Evolutionary conservation across 169 alveolate species (phyloP).

Genomic region (Theileria parva): DNA sequence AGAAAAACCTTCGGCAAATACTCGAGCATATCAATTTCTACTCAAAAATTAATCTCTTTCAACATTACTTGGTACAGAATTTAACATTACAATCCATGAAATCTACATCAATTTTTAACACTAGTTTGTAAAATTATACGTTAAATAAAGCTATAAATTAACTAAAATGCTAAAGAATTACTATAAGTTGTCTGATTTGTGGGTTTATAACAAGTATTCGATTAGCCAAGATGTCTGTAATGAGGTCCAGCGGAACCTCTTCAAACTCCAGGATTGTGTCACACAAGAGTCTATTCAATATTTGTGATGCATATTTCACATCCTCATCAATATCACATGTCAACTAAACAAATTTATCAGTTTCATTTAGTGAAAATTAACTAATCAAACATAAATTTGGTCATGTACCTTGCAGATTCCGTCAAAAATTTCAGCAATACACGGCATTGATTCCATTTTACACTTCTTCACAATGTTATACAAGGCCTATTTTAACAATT

Average conservation of each 20-base stretch:
- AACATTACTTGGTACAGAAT: slow-evolving; percentile 46
- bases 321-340: slow-evolving; percentile 73
- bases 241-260: slow-evolving; percentile 36
- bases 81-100: slow-evolving; percentile 61
- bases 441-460: slow-evolving; percentile 26
- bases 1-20: slow-evolving; percentile 54
- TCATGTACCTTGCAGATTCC: slow-evolving; percentile 66
- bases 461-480: slow-evolving; percentile 70
- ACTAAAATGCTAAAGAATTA: neutral
- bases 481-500: slow-evolving; percentile 35
- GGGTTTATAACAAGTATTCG: slow-evolving; percentile 49
- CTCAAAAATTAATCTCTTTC: neutral
- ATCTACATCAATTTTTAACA: slow-evolving; percentile 8
- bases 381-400: neutral
- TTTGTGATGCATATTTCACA: slow-evolving; percentile 72
- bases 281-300: slow-evolving; percentile 67
- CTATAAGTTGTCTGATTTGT: slow-evolving; percentile 59
- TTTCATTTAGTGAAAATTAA: neutral
- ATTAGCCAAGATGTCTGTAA: slow-evolving; percentile 48
- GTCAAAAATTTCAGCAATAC: slow-evolving; percentile 70
- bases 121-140: too few species aligned
- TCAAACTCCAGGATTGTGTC: slow-evolving; percentile 70
- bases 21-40: slow-evolving; percentile 48
- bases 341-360: slow-evolving; percentile 22
- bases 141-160: neutral